A percentile compares a stretch with the other conserved stretches of the same genome.
phyloP scores from a whole-genome alignment of 2,329 filamentous ascomycete genomes.

The Alternaria sp. region DNA sequence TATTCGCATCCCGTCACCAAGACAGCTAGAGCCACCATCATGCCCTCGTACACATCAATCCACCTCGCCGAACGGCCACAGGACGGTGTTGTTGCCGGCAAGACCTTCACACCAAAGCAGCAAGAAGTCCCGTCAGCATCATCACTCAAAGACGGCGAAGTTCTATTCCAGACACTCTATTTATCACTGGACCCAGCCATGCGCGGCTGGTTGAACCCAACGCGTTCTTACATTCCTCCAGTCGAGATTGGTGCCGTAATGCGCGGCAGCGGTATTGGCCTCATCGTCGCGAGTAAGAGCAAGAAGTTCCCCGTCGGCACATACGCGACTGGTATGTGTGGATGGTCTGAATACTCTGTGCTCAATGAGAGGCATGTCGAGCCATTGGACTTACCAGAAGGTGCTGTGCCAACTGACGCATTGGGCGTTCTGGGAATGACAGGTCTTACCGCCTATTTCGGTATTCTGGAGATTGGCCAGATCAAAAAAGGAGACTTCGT shows the following conservation, averaged over 20 bases:
- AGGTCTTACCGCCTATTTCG: constrained; percentile 78
- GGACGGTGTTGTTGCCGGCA: constrained; percentile 67
- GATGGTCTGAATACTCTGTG: constrained; percentile 74
- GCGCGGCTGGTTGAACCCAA: constrained; percentile 71
- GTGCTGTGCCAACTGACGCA: constrained; percentile 65
- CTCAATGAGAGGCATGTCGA: constrained; percentile 62
- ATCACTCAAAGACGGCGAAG: constrained; percentile 69
- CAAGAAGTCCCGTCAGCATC: constrained; percentile 56
- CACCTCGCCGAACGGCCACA: constrained; percentile 71
- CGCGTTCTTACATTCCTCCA: constrained; percentile 71
- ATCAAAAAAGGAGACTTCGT: constrained; percentile 76
- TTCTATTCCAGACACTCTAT: constrained; percentile 68
- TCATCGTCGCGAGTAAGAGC: constrained; percentile 69
- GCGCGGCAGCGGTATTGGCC: constrained; percentile 69
- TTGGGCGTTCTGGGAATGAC: constrained; percentile 66
- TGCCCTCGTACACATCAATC: constrained; percentile 58
- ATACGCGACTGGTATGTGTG: constrained; percentile 63
- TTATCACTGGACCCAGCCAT: constrained; percentile 78
- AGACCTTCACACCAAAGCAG: constrained; percentile 68
- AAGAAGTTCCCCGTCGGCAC: constrained; percentile 64
- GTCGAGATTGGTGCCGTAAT: constrained; percentile 73
- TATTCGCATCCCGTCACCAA: neutral
- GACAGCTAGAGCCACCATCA: constrained; percentile 15
- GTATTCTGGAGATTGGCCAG: constrained; percentile 72
- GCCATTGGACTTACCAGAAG: constrained; percentile 56